Percentiles rank a stretch among this genome's conserved stretches.
Evolutionary conservation across 148 eudicot species (phyloP).

Genomic region (Silene uniflora): DNA sequence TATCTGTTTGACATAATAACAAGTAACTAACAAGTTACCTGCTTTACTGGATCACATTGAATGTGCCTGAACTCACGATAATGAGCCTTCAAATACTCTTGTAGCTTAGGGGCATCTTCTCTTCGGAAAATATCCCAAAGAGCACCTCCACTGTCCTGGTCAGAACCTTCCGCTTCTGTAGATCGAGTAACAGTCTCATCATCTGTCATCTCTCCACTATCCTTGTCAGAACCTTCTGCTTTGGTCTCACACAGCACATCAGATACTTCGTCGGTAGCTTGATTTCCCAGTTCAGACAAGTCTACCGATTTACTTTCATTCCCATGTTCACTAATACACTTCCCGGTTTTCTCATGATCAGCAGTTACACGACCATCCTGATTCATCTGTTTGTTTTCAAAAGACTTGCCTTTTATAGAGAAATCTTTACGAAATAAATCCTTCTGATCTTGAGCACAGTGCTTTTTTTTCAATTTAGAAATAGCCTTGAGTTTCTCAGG

Average conservation of each 20-base stretch:
- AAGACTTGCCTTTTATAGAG: neutral
- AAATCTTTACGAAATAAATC: constrained; percentile 30
- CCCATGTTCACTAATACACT: too few species aligned
- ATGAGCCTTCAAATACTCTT: constrained; percentile 56
- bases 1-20: too few species aligned
- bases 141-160: constrained; percentile 46
- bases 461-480: constrained; percentile 23
- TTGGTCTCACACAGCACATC: neutral
- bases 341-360: too few species aligned
- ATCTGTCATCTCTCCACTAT: neutral
- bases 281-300: neutral
- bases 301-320: neutral
- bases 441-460: constrained; percentile 36
- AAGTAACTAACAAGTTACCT: constrained; percentile 28
- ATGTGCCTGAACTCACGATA: constrained; percentile 57
- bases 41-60: constrained; percentile 34
- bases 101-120: constrained; percentile 57
- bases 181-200: neutral
- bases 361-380: too few species aligned
- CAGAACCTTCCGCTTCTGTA: neutral
- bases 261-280: neutral
- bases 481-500: constrained; percentile 20
- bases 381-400: too few species aligned
- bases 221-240: too few species aligned
- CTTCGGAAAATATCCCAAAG: constrained; percentile 77